Conservation (phyloP, 306 rosid species). For the Sesbania bispinosa region DNA sequence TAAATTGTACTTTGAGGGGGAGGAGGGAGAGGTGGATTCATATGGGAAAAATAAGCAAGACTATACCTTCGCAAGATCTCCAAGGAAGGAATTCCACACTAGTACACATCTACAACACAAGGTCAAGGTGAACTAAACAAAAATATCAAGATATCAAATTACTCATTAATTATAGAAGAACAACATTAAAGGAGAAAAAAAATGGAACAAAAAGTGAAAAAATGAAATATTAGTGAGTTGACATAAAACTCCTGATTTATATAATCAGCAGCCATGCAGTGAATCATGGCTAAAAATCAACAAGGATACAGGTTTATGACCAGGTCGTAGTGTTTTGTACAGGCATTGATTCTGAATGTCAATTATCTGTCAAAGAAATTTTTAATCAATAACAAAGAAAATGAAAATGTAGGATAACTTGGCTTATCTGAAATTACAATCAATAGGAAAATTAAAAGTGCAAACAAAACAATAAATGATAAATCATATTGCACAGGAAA, state of each 20-base stretch:
- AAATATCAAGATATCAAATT: constrained; percentile 11
- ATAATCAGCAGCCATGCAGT: constrained; percentile 1
- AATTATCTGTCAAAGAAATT: constrained; percentile 71
- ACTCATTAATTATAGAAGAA: not conserved
- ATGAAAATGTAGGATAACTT: constrained; percentile 10
- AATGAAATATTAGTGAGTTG: not conserved
- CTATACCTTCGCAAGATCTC: constrained; percentile 82
- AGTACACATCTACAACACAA: constrained; percentile 68
- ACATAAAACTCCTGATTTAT: not conserved
- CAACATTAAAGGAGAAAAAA: not conserved
- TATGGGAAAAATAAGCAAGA: constrained; percentile 3
- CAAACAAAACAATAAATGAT: not conserved
- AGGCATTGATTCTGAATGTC: constrained; percentile 73
- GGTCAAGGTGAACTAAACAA: constrained; percentile 49
- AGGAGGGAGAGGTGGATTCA: not conserved
- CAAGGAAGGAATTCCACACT: constrained; percentile 93
- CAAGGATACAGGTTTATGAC: constrained; percentile 92
- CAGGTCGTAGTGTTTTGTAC: constrained; percentile 81
- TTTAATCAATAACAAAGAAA: constrained; percentile 27
- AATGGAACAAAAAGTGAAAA: not conserved
- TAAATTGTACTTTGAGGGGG: not conserved
- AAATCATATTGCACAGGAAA: not conserved
- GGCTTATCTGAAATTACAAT: not conserved
- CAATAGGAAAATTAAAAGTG: not conserved
- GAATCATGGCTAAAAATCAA: constrained; percentile 12